Conservation (phyloP, 2,329 filamentous ascomycete species). For the Microsporum ferrugineum region DNA sequence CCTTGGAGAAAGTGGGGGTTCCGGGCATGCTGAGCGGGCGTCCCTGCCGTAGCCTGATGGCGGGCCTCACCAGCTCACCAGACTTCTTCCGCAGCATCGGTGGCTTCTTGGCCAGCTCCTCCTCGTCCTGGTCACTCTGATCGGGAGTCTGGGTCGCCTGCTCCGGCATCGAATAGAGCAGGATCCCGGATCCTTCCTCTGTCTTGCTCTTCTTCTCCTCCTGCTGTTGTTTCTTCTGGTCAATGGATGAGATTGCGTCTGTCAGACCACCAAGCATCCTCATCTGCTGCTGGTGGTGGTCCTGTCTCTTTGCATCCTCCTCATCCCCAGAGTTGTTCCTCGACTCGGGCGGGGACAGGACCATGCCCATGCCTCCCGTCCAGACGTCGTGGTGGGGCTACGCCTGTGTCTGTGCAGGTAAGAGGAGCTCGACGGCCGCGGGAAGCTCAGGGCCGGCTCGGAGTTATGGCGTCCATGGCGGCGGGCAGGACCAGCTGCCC, state of each 20-base stretch:
- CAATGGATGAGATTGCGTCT: constrained; percentile 70
- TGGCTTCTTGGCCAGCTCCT: constrained; percentile 56
- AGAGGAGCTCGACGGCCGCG: constrained; percentile 46
- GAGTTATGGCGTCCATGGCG: constrained; percentile 14
- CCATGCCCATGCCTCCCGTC: constrained; percentile 58
- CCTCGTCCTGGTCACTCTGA: constrained; percentile 48
- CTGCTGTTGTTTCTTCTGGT: constrained; percentile 23
- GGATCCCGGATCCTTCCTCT: not conserved
- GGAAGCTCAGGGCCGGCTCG: constrained; percentile 11
- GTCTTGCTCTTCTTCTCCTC: too few species aligned
- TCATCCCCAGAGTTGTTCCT: constrained; percentile 72
- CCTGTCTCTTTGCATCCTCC: constrained; percentile 42
- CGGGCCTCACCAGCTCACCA: constrained; percentile 87
- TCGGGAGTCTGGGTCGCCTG: constrained; percentile 26
- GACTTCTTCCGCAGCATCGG: constrained; percentile 96
- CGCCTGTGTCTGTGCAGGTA: constrained; percentile 53
- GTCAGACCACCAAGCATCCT: constrained; percentile 55
- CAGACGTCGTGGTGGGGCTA: constrained; percentile 37
- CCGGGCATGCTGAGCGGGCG: constrained; percentile 94
- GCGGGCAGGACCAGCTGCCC: constrained; percentile 29
- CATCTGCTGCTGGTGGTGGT: constrained; percentile 21
- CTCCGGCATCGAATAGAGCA: constrained; percentile 11
- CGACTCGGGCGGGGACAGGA: constrained; percentile 87
- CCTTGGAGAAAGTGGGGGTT: constrained; percentile 89
- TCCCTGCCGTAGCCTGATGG: constrained; percentile 65